Percentiles rank a stretch among this genome's conserved stretches.
Evolutionary conservation across 2,329 filamentous ascomycete species (phyloP).

Genomic region (Elsinoe necatrix): DNA sequence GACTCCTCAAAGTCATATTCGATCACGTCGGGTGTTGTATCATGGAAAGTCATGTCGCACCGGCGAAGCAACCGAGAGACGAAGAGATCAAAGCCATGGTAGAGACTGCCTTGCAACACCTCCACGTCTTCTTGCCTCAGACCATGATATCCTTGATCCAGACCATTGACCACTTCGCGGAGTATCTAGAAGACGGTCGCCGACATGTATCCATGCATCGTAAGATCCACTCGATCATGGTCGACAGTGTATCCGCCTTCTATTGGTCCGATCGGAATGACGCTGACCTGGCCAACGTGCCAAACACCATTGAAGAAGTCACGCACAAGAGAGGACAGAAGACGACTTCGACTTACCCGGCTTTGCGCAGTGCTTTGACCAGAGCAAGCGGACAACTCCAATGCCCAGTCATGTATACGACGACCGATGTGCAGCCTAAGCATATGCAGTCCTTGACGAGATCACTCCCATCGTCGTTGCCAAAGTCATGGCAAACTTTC

Average conservation of each 20-base stretch:
- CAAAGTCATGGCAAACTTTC: conserved; percentile 4
- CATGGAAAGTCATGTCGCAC: not conserved
- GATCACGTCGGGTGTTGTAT: conserved; percentile 20
- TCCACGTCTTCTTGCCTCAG: conserved; percentile 51
- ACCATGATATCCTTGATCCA: conserved; percentile 43
- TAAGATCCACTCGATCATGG: conserved; percentile 41
- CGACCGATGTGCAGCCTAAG: not conserved
- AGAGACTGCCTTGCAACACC: conserved; percentile 40
- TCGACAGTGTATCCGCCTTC: conserved; percentile 50
- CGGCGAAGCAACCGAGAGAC: not conserved
- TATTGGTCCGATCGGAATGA: conserved; percentile 46
- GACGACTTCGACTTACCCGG: not conserved
- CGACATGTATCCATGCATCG: conserved; percentile 41
- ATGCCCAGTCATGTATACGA: conserved; percentile 8
- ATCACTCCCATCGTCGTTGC: not conserved
- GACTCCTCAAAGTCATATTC: conserved; percentile 37
- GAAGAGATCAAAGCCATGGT: conserved; percentile 25
- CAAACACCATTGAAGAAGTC: conserved; percentile 7
- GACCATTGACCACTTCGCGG: conserved; percentile 40
- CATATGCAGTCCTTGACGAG: not conserved
- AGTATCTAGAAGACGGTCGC: conserved; percentile 41
- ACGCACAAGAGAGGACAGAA: not conserved
- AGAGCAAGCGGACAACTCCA: not conserved
- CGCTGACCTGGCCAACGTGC: conserved; percentile 22
- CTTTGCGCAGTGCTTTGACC: not conserved